Conservation (phyloP, 129 eudicot species). For the Artemisia argyi region DNA sequence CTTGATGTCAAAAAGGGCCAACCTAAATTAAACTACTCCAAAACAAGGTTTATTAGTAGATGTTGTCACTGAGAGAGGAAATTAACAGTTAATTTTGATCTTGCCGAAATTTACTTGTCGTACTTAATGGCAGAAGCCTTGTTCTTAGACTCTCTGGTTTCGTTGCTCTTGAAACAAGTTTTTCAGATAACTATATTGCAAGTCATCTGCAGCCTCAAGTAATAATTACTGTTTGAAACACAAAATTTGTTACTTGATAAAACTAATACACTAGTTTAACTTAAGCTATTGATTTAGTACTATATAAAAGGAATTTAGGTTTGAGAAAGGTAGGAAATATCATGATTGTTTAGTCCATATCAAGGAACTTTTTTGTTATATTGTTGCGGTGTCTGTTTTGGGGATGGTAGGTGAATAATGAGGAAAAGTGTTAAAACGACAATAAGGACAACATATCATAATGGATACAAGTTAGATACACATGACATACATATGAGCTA, state of each 20-base stretch:
- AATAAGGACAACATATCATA: too few relatives aligned
- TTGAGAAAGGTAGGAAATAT: background rate
- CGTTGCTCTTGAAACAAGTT: background rate
- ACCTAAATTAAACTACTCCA: background rate
- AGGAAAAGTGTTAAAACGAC: too few relatives aligned
- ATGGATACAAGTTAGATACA: too few relatives aligned
- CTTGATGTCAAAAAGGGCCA: background rate
- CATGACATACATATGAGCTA: too few relatives aligned
- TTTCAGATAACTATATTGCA: background rate
- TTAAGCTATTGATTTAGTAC: too few relatives aligned
- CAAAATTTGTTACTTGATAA: background rate
- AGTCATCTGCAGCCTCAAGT: background rate
- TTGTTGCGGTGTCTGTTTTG: background rate
- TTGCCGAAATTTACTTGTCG: too few relatives aligned
- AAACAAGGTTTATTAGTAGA: too few relatives aligned
- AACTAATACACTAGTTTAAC: too few relatives aligned
- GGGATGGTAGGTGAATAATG: too few relatives aligned
- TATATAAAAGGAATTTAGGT: background rate
- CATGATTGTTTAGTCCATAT: constrained; percentile 17
- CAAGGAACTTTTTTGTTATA: constrained; percentile 14
- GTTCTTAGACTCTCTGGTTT: background rate
- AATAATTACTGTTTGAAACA: background rate
- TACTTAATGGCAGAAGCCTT: background rate
- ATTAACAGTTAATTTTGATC: too few relatives aligned
- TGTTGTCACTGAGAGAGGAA: too few relatives aligned